Percentiles rank a stretch among this genome's conserved stretches.
phyloP scores from a whole-genome alignment of 1,139 yeast genomes.

The Insectozyma bohioensis region DNA sequence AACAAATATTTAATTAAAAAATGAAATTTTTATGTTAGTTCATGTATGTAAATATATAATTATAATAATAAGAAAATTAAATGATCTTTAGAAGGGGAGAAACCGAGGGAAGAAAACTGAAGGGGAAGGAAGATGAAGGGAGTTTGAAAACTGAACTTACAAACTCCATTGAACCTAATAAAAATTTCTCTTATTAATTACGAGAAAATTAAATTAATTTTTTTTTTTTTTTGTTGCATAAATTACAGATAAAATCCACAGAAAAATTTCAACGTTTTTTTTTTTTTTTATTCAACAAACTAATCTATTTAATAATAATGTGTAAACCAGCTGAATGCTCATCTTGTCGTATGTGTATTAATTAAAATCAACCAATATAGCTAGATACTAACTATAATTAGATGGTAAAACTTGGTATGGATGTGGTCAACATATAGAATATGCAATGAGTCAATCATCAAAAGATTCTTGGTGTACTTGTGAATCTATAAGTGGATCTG shows the following conservation, averaged over 20 bases:
- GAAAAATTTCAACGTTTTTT: slow-evolving; percentile 1
- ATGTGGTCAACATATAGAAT: slow-evolving; percentile 45
- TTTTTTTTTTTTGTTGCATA: too few species aligned
- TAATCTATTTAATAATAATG: slow-evolving; percentile 12
- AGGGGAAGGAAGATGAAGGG: slow-evolving; percentile 2
- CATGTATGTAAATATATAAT: background rate
- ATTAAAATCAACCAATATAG: background rate
- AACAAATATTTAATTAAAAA: slow-evolving; percentile 7
- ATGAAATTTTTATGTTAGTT: background rate
- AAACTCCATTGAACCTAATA: background rate
- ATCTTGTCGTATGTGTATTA: slow-evolving; percentile 15
- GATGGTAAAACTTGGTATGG: slow-evolving; percentile 43
- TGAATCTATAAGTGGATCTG: slow-evolving; percentile 18
- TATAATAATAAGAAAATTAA: background rate
- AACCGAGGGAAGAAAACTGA: slow-evolving; percentile 5
- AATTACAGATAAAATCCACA: background rate
- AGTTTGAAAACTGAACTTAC: background rate
- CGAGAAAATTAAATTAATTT: too few species aligned
- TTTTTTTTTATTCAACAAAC: background rate
- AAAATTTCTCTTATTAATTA: too few species aligned
- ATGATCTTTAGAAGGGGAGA: background rate
- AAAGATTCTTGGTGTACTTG: slow-evolving; percentile 38
- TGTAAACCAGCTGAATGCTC: slow-evolving; percentile 21
- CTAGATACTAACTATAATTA: slow-evolving; percentile 13
- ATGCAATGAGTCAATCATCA: slow-evolving; percentile 36